Conservation (phyloP, 345 rosid species). For the Murraya koenigii region DNA sequence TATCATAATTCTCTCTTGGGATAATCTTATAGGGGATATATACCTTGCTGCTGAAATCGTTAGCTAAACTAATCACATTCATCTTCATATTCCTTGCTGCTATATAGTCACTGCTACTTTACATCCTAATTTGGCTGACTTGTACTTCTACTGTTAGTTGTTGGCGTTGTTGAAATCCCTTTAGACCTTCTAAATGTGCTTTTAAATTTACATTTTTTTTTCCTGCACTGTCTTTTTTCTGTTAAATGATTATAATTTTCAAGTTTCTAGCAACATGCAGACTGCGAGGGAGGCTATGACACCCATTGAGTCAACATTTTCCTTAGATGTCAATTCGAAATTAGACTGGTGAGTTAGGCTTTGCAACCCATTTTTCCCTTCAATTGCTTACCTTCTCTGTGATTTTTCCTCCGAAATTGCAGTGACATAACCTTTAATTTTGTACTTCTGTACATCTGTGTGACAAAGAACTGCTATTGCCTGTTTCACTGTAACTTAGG, state of each 20-base stretch:
- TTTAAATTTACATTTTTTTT: not conserved
- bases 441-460: not conserved
- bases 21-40: not conserved
- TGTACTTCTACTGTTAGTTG: not conserved
- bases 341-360: constrained; percentile 62
- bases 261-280: constrained; percentile 38
- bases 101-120: not conserved
- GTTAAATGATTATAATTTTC: not conserved
- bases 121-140: not conserved
- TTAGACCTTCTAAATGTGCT: not conserved
- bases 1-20: not conserved
- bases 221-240: not conserved
- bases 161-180: not conserved
- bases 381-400: constrained; percentile 6
- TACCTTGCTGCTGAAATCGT: not conserved
- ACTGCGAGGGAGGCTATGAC: constrained; percentile 92
- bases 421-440: not conserved
- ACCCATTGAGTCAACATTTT: constrained; percentile 84
- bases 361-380: not conserved
- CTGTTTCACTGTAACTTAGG: constrained; percentile 13
- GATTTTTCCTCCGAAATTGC: not conserved
- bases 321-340: constrained; percentile 75
- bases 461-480: not conserved
- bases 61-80: not conserved
- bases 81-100: not conserved